Evolutionary conservation across 352 stramenopile genomes (phyloP).

Genomic region (Globisporangium solare): DNA sequence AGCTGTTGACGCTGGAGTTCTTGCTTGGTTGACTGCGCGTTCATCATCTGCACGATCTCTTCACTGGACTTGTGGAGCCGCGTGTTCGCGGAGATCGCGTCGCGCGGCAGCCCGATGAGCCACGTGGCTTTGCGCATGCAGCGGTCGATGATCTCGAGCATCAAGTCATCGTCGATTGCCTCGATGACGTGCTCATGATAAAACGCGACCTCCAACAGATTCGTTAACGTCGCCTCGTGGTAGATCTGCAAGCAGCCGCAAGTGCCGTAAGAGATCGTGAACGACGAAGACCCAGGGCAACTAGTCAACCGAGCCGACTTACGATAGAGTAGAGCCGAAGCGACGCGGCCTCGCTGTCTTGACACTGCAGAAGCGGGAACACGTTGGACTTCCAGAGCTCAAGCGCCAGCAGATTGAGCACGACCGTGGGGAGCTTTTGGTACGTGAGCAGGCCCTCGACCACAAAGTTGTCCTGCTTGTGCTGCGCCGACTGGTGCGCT

Average conservation of each 20-base stretch:
- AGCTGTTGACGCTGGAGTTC: conserved; percentile 71
- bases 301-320: background rate
- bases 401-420: conserved; percentile 85
- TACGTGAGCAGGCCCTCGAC: conserved; percentile 91
- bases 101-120: conserved; percentile 63
- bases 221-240: conserved; percentile 85
- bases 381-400: conserved; percentile 90
- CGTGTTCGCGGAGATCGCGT: conserved; percentile 48
- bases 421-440: conserved; percentile 84
- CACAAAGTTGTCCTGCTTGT: conserved; percentile 91
- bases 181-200: conserved; percentile 89
- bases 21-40: conserved; percentile 38
- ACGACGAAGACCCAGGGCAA: no score
- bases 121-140: conserved; percentile 88
- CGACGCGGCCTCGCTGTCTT: conserved; percentile 49
- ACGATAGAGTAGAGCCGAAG: conserved; percentile 92
- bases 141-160: conserved; percentile 94
- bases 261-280: background rate
- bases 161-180: conserved; percentile 78
- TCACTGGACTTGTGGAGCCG: conserved; percentile 69
- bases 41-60: conserved; percentile 64
- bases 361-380: conserved; percentile 49
- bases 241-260: conserved; percentile 51
- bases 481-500: conserved; percentile 88
- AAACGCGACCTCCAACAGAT: conserved; percentile 87